Conservation (phyloP, 1,284 basidiomycete genomes). For the Tremellales sp. region DNA sequence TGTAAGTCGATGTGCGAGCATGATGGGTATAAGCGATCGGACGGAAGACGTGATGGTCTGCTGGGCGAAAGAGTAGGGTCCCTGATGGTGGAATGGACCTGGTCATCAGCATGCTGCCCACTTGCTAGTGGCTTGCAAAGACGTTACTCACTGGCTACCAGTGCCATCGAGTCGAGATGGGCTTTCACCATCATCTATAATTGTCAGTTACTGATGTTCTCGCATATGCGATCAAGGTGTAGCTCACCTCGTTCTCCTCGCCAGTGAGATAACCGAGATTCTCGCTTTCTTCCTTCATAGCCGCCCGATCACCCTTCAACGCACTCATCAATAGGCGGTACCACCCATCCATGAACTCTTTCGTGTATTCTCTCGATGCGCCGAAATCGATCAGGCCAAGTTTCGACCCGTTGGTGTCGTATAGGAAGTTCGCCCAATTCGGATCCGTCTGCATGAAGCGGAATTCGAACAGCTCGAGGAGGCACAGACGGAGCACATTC, state of each 20-base stretch:
- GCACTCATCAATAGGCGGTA: slow-evolving; percentile 74
- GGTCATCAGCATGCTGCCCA: background rate
- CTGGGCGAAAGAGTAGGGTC: slow-evolving; percentile 39
- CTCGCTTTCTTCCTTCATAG: slow-evolving; percentile 69
- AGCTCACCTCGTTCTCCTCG: slow-evolving; percentile 72
- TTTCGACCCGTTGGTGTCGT: slow-evolving; percentile 57
- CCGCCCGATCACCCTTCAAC: slow-evolving; percentile 62
- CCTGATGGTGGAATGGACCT: slow-evolving; percentile 37
- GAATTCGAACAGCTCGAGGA: slow-evolving; percentile 87
- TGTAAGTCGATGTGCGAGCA: slow-evolving; percentile 82
- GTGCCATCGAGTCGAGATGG: slow-evolving; percentile 77
- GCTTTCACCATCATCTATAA: slow-evolving; percentile 77
- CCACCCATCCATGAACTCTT: slow-evolving; percentile 87
- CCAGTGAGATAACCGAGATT: slow-evolving; percentile 88
- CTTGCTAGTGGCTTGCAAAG: background rate
- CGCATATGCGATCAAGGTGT: background rate
- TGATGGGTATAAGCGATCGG: slow-evolving; percentile 73
- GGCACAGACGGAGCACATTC: slow-evolving; percentile 76
- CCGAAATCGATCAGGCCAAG: slow-evolving; percentile 95
- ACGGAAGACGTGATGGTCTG: slow-evolving; percentile 49
- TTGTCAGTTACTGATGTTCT: background rate
- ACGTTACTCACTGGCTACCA: slow-evolving; percentile 45
- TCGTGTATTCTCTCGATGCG: slow-evolving; percentile 80
- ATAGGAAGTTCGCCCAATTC: slow-evolving; percentile 97
- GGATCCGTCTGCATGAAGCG: slow-evolving; percentile 97